Evolutionary conservation across 2,329 filamentous ascomycete species (phyloP).

Genomic region (Arthrocladium fulminans): DNA sequence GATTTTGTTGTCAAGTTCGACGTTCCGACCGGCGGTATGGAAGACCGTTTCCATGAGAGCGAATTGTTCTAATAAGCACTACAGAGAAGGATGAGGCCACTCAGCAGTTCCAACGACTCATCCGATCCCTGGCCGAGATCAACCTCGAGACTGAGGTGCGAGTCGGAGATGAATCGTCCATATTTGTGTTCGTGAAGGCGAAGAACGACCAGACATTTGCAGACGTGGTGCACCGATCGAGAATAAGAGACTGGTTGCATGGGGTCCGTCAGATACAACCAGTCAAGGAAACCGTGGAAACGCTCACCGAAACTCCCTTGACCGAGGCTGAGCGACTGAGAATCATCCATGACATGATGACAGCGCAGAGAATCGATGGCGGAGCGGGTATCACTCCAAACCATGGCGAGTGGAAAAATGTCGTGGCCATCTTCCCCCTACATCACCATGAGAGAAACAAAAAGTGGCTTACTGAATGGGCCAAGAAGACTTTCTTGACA

Average conservation of each 20-base stretch:
- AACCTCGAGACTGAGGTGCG: conserved; percentile 86
- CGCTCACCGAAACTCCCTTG: conserved; percentile 64
- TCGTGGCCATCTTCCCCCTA: conserved; percentile 67
- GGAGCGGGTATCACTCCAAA: conserved; percentile 68
- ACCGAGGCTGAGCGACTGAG: conserved; percentile 82
- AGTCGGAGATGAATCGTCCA: conserved; percentile 61
- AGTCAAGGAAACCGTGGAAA: conserved; percentile 58
- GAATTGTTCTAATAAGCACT: conserved; percentile 13
- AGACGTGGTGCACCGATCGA: conserved; percentile 74
- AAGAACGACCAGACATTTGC: conserved; percentile 65
- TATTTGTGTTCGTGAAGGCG: conserved; percentile 76
- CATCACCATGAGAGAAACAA: conserved; percentile 71
- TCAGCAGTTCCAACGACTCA: conserved; percentile 66
- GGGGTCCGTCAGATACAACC: conserved; percentile 73
- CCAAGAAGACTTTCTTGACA: conserved; percentile 60
- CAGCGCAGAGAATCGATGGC: conserved; percentile 61
- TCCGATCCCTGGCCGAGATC: conserved; percentile 63
- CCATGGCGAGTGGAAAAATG: conserved; percentile 61
- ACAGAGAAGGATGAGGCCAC: conserved; percentile 61
- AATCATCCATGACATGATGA: conserved; percentile 78
- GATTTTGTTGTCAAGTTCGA: conserved; percentile 83
- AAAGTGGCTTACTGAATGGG: conserved; percentile 65
- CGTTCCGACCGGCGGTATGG: conserved; percentile 53
- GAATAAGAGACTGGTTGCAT: conserved; percentile 89
- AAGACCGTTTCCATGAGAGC: not conserved